Percentiles rank a stretch among this genome's conserved stretches.
Conservation (phyloP, 75 land plant genomes). For the Ceratopteris richardii region DNA sequence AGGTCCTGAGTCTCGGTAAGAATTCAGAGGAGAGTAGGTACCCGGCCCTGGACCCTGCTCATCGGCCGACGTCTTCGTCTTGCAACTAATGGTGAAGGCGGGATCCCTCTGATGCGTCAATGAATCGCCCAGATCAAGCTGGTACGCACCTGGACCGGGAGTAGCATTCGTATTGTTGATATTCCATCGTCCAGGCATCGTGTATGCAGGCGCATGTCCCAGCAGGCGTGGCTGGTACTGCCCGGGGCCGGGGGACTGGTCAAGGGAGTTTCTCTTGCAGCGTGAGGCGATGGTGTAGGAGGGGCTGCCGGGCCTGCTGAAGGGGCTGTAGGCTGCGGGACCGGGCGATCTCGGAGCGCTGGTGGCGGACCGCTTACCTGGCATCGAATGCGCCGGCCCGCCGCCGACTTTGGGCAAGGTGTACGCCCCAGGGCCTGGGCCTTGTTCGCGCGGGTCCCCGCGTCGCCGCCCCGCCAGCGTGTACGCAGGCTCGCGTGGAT, state of each 20-base stretch:
- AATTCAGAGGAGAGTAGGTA: constrained; percentile 1
- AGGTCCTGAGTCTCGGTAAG: neutral
- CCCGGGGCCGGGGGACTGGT: constrained; percentile 1
- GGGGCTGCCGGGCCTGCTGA: neutral
- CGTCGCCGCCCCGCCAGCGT: constrained; percentile 1
- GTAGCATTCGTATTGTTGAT: neutral
- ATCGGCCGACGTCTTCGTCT: neutral
- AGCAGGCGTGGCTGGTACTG: neutral
- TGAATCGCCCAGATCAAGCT: constrained; percentile 2
- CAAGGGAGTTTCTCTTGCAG: neutral
- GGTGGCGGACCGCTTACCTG: neutral
- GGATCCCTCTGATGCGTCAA: constrained; percentile 7
- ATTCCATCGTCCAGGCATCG: constrained; percentile 3
- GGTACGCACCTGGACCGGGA: constrained; percentile 12
- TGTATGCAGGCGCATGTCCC: constrained; percentile 6
- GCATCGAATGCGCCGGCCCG: constrained; percentile 9
- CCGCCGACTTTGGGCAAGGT: neutral
- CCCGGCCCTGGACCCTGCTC: constrained; percentile 10
- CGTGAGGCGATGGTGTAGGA: neutral
- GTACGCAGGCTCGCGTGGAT: constrained; percentile 7
- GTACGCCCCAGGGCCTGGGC: constrained; percentile 9
- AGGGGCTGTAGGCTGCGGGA: neutral
- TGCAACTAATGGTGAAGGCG: constrained; percentile 3
- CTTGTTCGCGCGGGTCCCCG: neutral
- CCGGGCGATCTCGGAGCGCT: neutral